Conservation (phyloP, 306 rosid genomes). For the Macrotyloma uniflorum region DNA sequence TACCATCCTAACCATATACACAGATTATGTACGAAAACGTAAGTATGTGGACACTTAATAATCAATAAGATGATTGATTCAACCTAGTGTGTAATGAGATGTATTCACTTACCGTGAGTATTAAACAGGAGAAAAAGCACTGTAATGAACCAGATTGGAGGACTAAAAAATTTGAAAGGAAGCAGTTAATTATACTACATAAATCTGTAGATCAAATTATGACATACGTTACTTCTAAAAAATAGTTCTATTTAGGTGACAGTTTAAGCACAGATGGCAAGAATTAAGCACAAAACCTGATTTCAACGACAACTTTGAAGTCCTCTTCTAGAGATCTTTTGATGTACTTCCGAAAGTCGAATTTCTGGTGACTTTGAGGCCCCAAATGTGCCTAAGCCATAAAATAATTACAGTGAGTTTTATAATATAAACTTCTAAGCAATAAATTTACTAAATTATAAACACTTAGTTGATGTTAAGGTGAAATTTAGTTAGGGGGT, state of each 20-base stretch:
- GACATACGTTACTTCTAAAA: not conserved
- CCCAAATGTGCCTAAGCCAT: not conserved
- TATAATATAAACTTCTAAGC: not conserved
- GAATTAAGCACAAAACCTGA: constrained; percentile 3
- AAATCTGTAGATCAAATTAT: not conserved
- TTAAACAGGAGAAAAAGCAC: not conserved
- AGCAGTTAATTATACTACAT: not conserved
- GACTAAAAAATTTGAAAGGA: not conserved
- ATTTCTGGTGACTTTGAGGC: not conserved
- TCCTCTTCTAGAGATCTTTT: not conserved
- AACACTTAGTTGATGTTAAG: too few relatives aligned
- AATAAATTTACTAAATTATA: not conserved
- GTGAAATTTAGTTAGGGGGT: not conserved
- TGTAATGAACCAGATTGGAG: constrained; percentile 1
- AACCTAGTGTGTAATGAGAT: not conserved
- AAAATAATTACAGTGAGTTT: too few relatives aligned
- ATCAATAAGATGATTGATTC: not conserved
- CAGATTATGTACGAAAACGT: not conserved
- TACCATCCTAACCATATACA: not conserved
- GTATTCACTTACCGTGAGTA: not conserved
- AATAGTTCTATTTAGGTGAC: too few relatives aligned
- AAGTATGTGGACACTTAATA: not conserved
- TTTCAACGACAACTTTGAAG: constrained; percentile 9
- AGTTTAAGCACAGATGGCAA: not conserved
- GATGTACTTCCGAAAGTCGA: not conserved